Percentiles rank a stretch among this genome's conserved stretches.
phyloP scores from a whole-genome alignment of 192 early-diverging fungal species.

The Backusella circina region DNA sequence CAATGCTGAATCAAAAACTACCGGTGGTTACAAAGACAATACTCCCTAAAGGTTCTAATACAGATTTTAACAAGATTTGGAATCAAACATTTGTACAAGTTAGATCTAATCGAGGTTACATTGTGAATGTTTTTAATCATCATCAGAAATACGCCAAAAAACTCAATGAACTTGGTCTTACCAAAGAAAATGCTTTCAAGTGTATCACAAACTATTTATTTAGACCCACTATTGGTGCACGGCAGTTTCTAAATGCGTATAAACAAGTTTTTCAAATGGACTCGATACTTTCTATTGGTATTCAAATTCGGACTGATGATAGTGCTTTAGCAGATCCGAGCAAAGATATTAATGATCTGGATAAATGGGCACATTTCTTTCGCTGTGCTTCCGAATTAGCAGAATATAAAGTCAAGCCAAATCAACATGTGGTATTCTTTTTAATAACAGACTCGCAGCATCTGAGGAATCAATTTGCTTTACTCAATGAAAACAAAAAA shows the following conservation, averaged over 20 bases:
- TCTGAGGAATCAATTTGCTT: slow-evolving; percentile 33
- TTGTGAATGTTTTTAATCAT: slow-evolving; percentile 33
- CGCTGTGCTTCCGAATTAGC: slow-evolving; percentile 39
- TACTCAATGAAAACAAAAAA: slow-evolving; percentile 22
- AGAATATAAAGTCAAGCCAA: slow-evolving; percentile 14
- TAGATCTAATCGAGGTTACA: slow-evolving; percentile 37
- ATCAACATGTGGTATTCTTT: slow-evolving; percentile 33
- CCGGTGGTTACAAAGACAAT: slow-evolving; percentile 11
- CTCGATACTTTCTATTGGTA: slow-evolving; percentile 38
- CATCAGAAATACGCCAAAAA: slow-evolving; percentile 25
- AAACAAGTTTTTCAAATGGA: slow-evolving; percentile 29
- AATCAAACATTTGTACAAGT: slow-evolving; percentile 32
- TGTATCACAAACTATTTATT: slow-evolving; percentile 42
- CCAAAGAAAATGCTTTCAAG: slow-evolving; percentile 36
- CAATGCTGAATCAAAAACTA: slow-evolving; percentile 30
- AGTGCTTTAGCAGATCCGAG: slow-evolving; percentile 33
- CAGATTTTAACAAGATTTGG: slow-evolving; percentile 32
- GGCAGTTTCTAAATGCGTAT: slow-evolving; percentile 36
- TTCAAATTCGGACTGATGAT: slow-evolving; percentile 41
- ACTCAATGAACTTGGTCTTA: slow-evolving; percentile 32
- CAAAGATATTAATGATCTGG: slow-evolving; percentile 23
- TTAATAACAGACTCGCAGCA: slow-evolving; percentile 40
- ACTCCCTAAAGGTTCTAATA: slow-evolving; percentile 26
- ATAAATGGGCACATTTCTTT: slow-evolving; percentile 36
- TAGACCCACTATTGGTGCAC: slow-evolving; percentile 28